Conservation (phyloP, 2,329 filamentous ascomycete species). For the Triangularia setosa region DNA sequence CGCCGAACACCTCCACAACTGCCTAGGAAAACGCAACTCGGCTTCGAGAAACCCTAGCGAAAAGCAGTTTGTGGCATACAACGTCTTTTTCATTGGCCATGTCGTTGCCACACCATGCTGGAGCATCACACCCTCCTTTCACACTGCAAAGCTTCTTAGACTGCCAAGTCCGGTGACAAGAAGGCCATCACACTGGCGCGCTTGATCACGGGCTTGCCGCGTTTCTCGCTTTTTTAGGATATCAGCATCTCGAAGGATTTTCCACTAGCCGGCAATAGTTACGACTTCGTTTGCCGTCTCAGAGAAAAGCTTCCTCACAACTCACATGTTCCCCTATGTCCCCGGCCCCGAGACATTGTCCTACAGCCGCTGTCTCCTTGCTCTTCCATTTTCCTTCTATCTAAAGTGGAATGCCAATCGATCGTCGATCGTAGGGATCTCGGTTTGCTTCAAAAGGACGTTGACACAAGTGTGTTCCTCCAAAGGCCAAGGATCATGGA, state of each 20-base stretch:
- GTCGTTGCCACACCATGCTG: constrained; percentile 2
- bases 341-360: neutral
- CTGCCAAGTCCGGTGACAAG: constrained; percentile 15
- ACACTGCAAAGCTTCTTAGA: neutral
- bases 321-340: neutral
- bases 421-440: neutral
- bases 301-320: neutral
- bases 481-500: neutral
- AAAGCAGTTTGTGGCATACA: neutral
- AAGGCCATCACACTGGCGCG: constrained; percentile 6
- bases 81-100: constrained; percentile 7
- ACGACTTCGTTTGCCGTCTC: neutral
- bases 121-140: constrained; percentile 9
- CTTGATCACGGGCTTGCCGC: constrained; percentile 8
- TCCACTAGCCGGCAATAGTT: constrained; percentile 2
- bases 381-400: neutral
- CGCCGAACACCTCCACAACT: neutral
- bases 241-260: neutral
- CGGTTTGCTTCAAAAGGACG: neutral
- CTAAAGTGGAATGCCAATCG: neutral
- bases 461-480: neutral
- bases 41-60: neutral
- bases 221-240: neutral
- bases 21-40: neutral
- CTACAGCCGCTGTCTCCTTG: neutral